Evolutionary conservation across 176 grass and related monocot species (phyloP), one percentile per base, ranked within the genome.

Genomic region (Alopecurus myosuroides): DNA sequence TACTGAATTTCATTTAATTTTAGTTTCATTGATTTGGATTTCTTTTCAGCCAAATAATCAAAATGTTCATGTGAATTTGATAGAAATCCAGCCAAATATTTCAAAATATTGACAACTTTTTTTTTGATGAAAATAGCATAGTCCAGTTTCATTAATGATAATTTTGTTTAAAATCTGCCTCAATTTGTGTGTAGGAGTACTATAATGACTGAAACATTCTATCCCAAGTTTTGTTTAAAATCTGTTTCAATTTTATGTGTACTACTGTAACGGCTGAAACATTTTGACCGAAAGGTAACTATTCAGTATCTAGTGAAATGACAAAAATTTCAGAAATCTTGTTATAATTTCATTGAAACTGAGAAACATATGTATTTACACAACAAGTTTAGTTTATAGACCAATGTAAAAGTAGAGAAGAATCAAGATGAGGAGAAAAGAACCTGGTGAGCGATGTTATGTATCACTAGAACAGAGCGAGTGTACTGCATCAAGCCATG

Each of bases 391-490:
- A 34, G 14, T 22, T 72, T 77, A 1, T 77, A 9, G 1, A 82
- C 30, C 34, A 77, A 50, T 26, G 18, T 36, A 61, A 23, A 4
- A 1, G 33, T 76, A 11, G 52, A 22, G 3, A 65, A 19, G n/a
- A 28, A 20, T 35, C 3, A 71, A 53, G 25, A 77, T 53, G 1
- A 39, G 29, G 56, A 48, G 15, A 33, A 48, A 39, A 88, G 46
- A 64, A 98, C 97, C 93, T 98, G 97, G 70, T 98, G 91, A 44
- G 97, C 97, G 10, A 95, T 95, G 70, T 98, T 98, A 83, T 98
- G 97, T 86, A 98, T 92, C 84, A 95, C 93, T 15, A 98, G 77
- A 86, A 95, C 81, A 20, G 91, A 98, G 69, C 97, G 91, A 74
- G 88, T 53, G 68, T 90, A 98, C 74, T 89, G 88, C 97, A 95